These are phyloP conservation scores for Pelargonium australe DNA, from an alignment of 441 rosid genomes.

Conservation along the genomic window DNA sequence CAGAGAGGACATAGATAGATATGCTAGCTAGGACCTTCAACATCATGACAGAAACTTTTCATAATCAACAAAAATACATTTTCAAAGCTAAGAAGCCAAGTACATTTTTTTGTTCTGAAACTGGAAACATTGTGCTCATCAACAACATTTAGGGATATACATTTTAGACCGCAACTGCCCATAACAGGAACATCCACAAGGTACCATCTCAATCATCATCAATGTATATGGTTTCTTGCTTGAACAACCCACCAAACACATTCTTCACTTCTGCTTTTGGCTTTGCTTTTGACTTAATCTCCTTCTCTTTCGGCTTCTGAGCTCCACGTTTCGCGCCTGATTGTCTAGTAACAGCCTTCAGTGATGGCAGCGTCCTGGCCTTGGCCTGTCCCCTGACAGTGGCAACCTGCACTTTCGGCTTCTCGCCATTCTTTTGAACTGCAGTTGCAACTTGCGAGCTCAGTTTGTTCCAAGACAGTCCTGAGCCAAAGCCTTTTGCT, in stretches of 20 bases:
- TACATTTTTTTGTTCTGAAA: conserved; percentile 8
- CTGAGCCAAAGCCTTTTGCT: conserved; percentile 62
- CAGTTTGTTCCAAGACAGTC: conserved; percentile 62
- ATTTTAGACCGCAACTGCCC: background rate
- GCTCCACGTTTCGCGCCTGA: conserved; percentile 20
- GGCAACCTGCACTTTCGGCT: conserved; percentile 62
- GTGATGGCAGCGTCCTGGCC: conserved; percentile 55
- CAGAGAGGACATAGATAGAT: no score
- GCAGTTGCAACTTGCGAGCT: conserved; percentile 58
- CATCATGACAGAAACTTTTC: no score
- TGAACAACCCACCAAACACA: conserved; percentile 75
- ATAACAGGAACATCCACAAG: background rate
- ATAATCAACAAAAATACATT: no score
- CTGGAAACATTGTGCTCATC: conserved; percentile 3
- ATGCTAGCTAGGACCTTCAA: no score
- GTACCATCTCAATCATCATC: conserved; percentile 57
- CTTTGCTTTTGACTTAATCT: conserved; percentile 37
- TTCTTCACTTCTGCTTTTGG: conserved; percentile 59
- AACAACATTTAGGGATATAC: background rate
- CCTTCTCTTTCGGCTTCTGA: conserved; percentile 25
- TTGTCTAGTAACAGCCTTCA: conserved; percentile 53
- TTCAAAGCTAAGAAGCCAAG: background rate
- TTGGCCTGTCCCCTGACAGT: conserved; percentile 79
- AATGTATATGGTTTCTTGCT: conserved; percentile 80
- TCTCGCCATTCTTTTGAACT: conserved; percentile 36